Evolutionary conservation across 768 basidiomycete genomes (phyloP), one percentile per base, ranked within the genome.

Genomic region (Lactarius deliciosus): DNA sequence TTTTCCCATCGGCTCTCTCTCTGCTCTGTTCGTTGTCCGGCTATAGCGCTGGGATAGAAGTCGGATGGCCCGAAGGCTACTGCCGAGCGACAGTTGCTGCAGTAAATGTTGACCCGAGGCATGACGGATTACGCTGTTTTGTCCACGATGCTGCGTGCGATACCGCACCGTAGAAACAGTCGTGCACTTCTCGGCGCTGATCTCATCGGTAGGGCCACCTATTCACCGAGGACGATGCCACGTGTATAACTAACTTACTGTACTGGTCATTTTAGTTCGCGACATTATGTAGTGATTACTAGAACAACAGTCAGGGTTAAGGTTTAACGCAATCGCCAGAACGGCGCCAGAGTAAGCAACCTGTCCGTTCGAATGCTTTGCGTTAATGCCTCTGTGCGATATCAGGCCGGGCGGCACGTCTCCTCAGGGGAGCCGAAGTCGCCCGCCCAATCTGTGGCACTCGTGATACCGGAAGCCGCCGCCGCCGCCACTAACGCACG

Each of bases 1-100:
- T 45, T 50, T 53, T 53, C 50, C 50, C 50, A 53, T 53, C 50
- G 50, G 50, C 22, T 25, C 50, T 53, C 22, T 25, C 47, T 22
- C 30, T 32, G 50, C 22, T 25, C 13, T 53, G 50, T 13, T 22
- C 25, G 11, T 53, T 25, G 15, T 47, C 45, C n/a, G 45, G 11
- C 13, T 11, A 36, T 36, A 36, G 36, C 36, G 11, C 36, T 7
- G 50, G 50, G 50, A 53, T 25, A 53, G 25, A 53, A 15, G 22
- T 53, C 50, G 13, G 50, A 25, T 53, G 13, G 6, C 6, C 22
- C 50, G 5, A 53, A 22, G 50, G 50, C 50, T 53, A 25, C 50
- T 25, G 50, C 50, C 50, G 50, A 53, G 50, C 50, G 25, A 53
- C 10, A 22, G n/a, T 7, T n/a, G 50, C 50, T 25, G 50, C 50